A percentile compares a stretch with the other conserved stretches of the same genome.
phyloP scores from a whole-genome alignment of 306 rosid species.

The Mimosa bimucronata region DNA sequence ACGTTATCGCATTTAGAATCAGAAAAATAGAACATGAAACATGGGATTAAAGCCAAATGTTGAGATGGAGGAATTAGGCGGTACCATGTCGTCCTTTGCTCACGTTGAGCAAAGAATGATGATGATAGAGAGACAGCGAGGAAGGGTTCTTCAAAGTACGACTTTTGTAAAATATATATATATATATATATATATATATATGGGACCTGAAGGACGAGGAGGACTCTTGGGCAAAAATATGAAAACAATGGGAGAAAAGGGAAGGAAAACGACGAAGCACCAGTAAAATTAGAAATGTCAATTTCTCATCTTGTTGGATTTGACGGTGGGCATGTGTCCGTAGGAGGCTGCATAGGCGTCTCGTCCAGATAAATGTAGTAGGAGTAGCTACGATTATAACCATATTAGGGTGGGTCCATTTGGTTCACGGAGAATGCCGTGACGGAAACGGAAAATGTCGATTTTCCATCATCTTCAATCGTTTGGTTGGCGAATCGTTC shows the following conservation, averaged over 20 bases:
- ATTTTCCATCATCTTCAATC: too few relatives aligned
- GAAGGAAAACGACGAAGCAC: slow-evolving; percentile 11
- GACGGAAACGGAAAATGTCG: too few relatives aligned
- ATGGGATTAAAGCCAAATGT: neutral
- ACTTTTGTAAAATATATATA: too few relatives aligned
- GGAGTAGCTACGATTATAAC: neutral
- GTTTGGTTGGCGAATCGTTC: too few relatives aligned
- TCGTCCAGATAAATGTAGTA: neutral
- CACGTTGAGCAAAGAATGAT: neutral
- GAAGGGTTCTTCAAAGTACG: slow-evolving; percentile 7
- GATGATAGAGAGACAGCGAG: neutral
- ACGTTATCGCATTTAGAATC: slow-evolving; percentile 38
- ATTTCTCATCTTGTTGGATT: slow-evolving; percentile 29
- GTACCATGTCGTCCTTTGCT: slow-evolving; percentile 29
- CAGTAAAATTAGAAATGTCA: slow-evolving; percentile 17
- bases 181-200: too few relatives aligned
- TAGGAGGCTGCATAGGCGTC: slow-evolving; percentile 24
- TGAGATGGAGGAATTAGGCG: neutral
- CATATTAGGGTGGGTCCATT: too few relatives aligned
- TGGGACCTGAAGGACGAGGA: slow-evolving; percentile 23
- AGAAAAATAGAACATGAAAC: slow-evolving; percentile 21
- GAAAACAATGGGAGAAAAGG: neutral
- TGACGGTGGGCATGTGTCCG: slow-evolving; percentile 7
- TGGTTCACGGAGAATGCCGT: too few relatives aligned
- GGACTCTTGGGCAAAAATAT: neutral